These are phyloP conservation scores for Ceratocystis cacaofunesta DNA, from an alignment of 2,329 filamentous ascomycete species.

Conservation along the genomic window DNA sequence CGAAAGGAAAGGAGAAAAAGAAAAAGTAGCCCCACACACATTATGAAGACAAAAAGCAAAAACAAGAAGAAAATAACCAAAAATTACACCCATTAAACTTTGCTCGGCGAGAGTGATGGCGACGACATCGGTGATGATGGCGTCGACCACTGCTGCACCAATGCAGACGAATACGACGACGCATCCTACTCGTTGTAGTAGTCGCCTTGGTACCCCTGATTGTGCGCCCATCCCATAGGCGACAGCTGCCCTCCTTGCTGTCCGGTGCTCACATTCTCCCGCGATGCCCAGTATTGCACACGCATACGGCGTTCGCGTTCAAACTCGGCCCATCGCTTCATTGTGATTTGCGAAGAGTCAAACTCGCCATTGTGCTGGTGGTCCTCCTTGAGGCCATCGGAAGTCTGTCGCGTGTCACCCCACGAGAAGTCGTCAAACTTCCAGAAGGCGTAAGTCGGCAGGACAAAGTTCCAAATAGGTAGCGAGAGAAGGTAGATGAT, in stretches of 20 bases:
- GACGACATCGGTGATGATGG: neutral
- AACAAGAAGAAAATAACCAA: conserved; percentile 5
- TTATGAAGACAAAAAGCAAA: neutral
- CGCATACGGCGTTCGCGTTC: conserved; percentile 49
- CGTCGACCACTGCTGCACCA: neutral
- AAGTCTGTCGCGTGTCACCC: conserved; percentile 95
- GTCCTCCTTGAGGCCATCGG: conserved; percentile 75
- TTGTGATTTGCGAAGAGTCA: conserved; percentile 96
- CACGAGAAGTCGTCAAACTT: conserved; percentile 99
- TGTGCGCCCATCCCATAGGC: conserved; percentile 25
- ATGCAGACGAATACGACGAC: neutral
- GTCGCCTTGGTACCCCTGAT: conserved; percentile 34
- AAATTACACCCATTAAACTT: conserved; percentile 17
- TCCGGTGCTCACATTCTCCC: conserved; percentile 33
- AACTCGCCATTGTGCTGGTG: conserved; percentile 91
- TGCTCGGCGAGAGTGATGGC: conserved; percentile 20
- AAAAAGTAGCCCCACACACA: neutral
- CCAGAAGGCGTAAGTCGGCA: conserved; percentile 93
- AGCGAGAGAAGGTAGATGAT: conserved; percentile 84
- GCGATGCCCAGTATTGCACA: conserved; percentile 37
- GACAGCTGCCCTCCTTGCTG: conserved; percentile 30
- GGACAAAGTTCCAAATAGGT: conserved; percentile 93
- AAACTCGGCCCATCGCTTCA: conserved; percentile 98
- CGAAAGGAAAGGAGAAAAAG: neutral
- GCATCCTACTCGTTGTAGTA: conserved; percentile 31